Base-by-base conservation (phyloP, 2,329 filamentous ascomycete species). In the Phaeophleospora eucalypticola region DNA sequence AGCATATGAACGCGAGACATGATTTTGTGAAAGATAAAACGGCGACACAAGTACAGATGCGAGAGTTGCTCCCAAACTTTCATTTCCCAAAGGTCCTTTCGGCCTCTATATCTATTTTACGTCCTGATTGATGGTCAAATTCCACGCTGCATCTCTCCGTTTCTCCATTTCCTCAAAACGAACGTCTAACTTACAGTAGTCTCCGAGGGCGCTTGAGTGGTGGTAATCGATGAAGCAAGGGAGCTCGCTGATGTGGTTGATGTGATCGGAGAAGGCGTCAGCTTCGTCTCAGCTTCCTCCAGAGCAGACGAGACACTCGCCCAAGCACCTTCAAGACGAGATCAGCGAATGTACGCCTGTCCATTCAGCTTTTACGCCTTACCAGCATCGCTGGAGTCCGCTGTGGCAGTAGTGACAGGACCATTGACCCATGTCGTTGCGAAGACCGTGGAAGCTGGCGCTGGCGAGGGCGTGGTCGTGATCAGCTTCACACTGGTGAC, bases 401-500 rank as follows among this genome's bases (percentile, higher is more conserved):
- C 6, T 29, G 24, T 29, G 7, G 24, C 6, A 29, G 24, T 7
- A 29, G 24, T n/a, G n/a, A n/a, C n/a, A n/a, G n/a, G n/a, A 19
- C 15, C 15, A 18, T 49, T 41, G 29, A 54, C 41, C 14, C 44
- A 43, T 14, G 45, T 47, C 1, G 51, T 54, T 18, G 15, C 9
- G 10, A 46, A 49, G 10, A 45, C 35, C 39, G 43, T 20, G 46
- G 41, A 15, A 43, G 12, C 46, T 32, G 43, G 43, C 35, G 24
- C 44, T 47, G 10, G 47, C 45, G n/a, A 50, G 48, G 15, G 48
- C 40, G 36, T 52, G 42, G 7, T 47, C 24, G 58, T 63, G 37
- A 59, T 41, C 14, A 55, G 21, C 4, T 43, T 51, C 18, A 53
- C 38, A 32, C 52, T 58, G 17, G 52, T 55, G 45, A 55, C 53